Evolutionary conservation across 495 filamentous ascomycete species (phyloP).

Genomic region (Penicillium verhagenii): DNA sequence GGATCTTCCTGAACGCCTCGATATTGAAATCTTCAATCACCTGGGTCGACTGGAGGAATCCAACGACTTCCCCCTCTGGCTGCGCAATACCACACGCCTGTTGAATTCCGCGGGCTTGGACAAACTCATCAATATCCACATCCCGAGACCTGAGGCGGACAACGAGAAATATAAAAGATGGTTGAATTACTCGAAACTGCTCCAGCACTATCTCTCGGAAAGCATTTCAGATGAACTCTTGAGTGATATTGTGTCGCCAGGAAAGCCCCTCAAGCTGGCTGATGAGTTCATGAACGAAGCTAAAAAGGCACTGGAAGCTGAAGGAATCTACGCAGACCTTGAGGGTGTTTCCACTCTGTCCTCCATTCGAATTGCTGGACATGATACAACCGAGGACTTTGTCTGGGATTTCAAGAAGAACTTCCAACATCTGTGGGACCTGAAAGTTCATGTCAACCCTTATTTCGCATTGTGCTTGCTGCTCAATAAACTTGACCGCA

Average conservation of each 20-base stretch:
- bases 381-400: neutral
- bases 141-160: neutral
- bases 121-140: neutral
- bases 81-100: neutral
- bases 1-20: neutral
- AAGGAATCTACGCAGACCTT: neutral
- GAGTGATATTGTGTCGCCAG: neutral
- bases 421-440: neutral
- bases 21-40: neutral
- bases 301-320: neutral
- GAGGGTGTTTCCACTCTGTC: neutral
- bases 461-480: neutral
- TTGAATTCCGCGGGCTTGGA: neutral
- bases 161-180: neutral
- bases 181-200: neutral
- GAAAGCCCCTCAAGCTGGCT: neutral
- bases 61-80: neutral
- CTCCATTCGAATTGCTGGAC: neutral
- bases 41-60: neutral
- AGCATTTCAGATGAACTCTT: neutral
- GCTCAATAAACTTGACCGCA: neutral
- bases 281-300: constrained; percentile 1
- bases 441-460: neutral
- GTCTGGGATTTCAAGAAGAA: neutral
- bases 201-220: neutral